Conservation (phyloP, 1,139 yeast species). For the Candida sp. region DNA sequence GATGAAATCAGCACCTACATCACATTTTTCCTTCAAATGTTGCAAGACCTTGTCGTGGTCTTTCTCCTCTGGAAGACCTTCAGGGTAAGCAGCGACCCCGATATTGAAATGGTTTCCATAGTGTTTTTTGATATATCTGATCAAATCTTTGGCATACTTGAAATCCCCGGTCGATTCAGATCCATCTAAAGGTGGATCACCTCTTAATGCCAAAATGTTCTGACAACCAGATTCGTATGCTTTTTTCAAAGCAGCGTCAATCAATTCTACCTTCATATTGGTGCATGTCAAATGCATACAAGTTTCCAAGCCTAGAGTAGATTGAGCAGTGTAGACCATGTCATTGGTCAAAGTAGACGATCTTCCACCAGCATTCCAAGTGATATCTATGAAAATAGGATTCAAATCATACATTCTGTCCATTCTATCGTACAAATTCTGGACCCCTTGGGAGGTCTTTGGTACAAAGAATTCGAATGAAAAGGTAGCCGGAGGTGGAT, state of each 20-base stretch:
- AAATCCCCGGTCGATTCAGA: constrained; percentile 64
- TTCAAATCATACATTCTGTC: constrained; percentile 94
- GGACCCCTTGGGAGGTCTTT: constrained; percentile 95
- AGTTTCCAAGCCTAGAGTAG: constrained; percentile 91
- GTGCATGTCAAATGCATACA: constrained; percentile 99
- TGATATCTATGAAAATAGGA: constrained; percentile 91
- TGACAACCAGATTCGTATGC: constrained; percentile 95
- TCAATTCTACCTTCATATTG: constrained; percentile 79
- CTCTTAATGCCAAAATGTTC: constrained; percentile 81
- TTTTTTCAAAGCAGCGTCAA: constrained; percentile 80
- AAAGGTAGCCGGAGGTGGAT: constrained; percentile 64
- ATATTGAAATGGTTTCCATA: constrained; percentile 83
- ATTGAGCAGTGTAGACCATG: constrained; percentile 88
- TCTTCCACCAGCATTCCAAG: constrained; percentile 99
- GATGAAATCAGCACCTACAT: constrained; percentile 90
- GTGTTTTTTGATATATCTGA: constrained; percentile 63
- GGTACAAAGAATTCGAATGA: constrained; percentile 99
- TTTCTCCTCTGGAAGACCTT: constrained; percentile 91
- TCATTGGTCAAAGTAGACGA: constrained; percentile 79
- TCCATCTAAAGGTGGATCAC: constrained; percentile 81
- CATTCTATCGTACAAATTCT: constrained; percentile 94
- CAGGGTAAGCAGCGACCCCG: constrained; percentile 97
- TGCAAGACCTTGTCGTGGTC: constrained; percentile 53
- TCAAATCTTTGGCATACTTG: constrained; percentile 81
- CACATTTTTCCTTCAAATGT: constrained; percentile 81